Percentiles rank a stretch among this genome's conserved stretches.
phyloP scores from a whole-genome alignment of 2,329 filamentous ascomycete species.

The Penicillium sumatraense region DNA sequence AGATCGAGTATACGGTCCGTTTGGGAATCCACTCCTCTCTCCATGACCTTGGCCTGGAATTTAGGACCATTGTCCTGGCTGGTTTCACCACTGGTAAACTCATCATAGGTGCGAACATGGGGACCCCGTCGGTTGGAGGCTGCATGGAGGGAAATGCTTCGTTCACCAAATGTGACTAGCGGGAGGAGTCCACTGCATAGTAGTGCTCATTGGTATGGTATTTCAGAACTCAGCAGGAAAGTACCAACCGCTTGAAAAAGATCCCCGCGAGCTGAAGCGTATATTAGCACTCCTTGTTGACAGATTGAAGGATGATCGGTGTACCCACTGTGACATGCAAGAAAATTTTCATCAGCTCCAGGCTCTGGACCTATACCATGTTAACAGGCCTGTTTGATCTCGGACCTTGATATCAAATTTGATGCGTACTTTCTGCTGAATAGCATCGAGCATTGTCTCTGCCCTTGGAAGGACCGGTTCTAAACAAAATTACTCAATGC shows the following conservation, averaged over 20 bases:
- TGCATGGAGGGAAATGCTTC: background rate
- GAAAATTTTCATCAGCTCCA: slow-evolving; percentile 53
- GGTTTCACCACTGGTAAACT: slow-evolving; percentile 20
- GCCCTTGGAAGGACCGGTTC: slow-evolving; percentile 13
- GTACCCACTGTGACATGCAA: slow-evolving; percentile 51
- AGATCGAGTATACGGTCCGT: slow-evolving; percentile 53
- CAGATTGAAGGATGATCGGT: background rate
- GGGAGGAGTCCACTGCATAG: slow-evolving; percentile 9
- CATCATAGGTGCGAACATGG: background rate
- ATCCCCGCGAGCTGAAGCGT: background rate
- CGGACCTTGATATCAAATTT: background rate
- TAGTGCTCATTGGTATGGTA: background rate
- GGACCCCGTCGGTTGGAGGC: background rate
- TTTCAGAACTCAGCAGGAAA: slow-evolving; percentile 11
- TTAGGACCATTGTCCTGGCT: background rate
- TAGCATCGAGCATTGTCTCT: background rate
- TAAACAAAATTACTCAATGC: too few species aligned
- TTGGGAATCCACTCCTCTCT: slow-evolving; percentile 39
- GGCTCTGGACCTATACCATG: slow-evolving; percentile 45
- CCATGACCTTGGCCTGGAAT: slow-evolving; percentile 24
- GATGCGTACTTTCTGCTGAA: background rate
- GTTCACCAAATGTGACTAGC: background rate
- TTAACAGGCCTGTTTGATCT: background rate
- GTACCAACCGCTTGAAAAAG: slow-evolving; percentile 35
- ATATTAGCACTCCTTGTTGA: background rate